A percentile compares a stretch with the other conserved stretches of the same genome.
Conservation (phyloP, 202 grass and related monocot genomes). For the Zizania palustris region DNA sequence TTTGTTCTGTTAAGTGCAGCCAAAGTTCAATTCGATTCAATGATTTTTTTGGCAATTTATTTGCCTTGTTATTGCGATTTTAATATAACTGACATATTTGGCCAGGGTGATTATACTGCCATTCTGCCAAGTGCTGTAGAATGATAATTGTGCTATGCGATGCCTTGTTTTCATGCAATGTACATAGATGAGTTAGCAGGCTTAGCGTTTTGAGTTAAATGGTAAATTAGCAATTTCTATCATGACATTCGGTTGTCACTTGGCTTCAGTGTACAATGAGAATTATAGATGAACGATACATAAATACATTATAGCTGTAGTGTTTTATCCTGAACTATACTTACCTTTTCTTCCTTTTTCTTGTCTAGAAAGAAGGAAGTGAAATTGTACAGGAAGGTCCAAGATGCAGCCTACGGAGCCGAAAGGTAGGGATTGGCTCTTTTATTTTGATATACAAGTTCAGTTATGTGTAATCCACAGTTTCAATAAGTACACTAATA, state of each 20-base stretch:
- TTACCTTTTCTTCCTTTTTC: constrained; percentile 10
- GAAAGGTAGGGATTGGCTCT: constrained; percentile 56
- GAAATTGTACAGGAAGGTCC: constrained; percentile 83
- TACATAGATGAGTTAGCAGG: constrained; percentile 1
- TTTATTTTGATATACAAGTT: constrained; percentile 3
- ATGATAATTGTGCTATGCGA: background rate
- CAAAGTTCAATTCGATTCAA: background rate
- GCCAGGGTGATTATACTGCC: background rate
- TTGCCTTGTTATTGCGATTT: background rate
- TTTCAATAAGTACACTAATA: background rate
- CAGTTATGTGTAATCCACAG: background rate
- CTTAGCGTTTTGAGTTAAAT: background rate
- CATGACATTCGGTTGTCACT: background rate
- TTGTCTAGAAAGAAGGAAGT: constrained; percentile 84
- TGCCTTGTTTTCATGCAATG: background rate
- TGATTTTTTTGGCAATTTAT: background rate
- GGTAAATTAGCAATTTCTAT: background rate
- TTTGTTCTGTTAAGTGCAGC: background rate
- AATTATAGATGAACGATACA: background rate
- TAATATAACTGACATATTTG: background rate
- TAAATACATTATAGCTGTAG: background rate
- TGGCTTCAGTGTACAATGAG: background rate
- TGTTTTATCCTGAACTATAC: background rate
- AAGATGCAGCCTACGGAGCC: constrained; percentile 81
- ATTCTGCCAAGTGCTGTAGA: background rate